Percentiles rank a stretch among this genome's conserved stretches.
Conservation (phyloP, 108 stramenopile genomes). For the Cyclotella cryptica region DNA sequence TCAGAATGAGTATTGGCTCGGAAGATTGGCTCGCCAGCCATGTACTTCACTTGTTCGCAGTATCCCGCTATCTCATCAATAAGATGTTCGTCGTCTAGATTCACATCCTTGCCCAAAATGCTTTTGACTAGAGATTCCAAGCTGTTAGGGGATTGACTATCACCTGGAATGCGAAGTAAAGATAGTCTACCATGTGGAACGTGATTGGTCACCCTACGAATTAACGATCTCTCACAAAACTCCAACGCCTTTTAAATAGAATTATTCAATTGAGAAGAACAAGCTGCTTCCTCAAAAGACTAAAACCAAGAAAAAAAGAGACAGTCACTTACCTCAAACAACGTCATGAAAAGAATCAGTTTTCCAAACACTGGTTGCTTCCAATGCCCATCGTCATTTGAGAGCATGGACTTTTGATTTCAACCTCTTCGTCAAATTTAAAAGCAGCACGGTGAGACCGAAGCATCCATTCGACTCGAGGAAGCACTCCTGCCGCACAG, state of each 20-base stretch:
- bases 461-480: constrained; percentile 87
- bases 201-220: constrained; percentile 30
- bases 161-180: not conserved
- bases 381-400: constrained; percentile 3
- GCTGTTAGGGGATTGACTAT: constrained; percentile 18
- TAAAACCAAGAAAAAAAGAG: not conserved
- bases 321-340: constrained; percentile 26
- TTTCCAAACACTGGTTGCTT: constrained; percentile 21
- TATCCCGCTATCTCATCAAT: constrained; percentile 36
- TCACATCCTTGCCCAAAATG: constrained; percentile 27
- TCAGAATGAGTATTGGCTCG: constrained; percentile 58
- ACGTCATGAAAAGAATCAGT: constrained; percentile 41
- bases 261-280: constrained; percentile 1
- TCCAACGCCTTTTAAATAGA: constrained; percentile 43
- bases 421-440: constrained; percentile 60
- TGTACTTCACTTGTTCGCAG: constrained; percentile 50
- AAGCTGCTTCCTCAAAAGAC: too few relatives aligned
- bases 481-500: constrained; percentile 70
- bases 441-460: constrained; percentile 77
- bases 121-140: constrained; percentile 34
- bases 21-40: constrained; percentile 60
- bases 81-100: constrained; percentile 20
- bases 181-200: constrained; percentile 11
- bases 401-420: constrained; percentile 32
- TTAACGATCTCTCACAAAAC: constrained; percentile 47